Evolutionary conservation across 108 stramenopile genomes (phyloP), one percentile per base, ranked within the genome.

Genomic region (Tribonema minus): DNA sequence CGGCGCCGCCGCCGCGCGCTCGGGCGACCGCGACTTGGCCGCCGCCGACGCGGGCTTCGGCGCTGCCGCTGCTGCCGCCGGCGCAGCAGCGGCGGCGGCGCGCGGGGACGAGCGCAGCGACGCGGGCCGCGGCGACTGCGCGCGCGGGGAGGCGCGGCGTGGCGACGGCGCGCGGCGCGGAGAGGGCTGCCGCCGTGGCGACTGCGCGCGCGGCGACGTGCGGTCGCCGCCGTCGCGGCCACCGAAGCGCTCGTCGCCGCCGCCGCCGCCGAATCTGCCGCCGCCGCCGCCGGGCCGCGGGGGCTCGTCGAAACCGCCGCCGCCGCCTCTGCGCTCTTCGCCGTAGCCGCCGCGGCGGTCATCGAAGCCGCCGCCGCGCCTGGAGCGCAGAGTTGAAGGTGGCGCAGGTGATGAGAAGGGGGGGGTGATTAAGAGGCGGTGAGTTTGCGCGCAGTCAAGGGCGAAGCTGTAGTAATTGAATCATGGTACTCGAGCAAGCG

Each of bases 1-100:
- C 29, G 72, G 72, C 64, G 64, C 73, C 3, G 65, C 28, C 71
- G 27, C 54, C 9, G 65, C n/a, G n/a, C n/a, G 78, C 70, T 70
- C 59, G 9, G 40, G 70, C 70, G 12, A 32, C 29, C 38, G 79
- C 41, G 30, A n/a, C 25, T 31, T 34, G 37, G 60, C 76, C 12
- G 66, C 64, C 26, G 67, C n/a, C 34, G 59, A 59, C 60, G 46
- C 67, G 2, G 35, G 60, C 41, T 36, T 27, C 31, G 54, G 7
- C 40, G 67, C 67, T 2, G 38, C 32, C 23, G 61, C 54, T 32
- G 38, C 65, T 1, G 61, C 66, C 29, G 58, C 77, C 61, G 35
- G 28, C 35, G 28, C 37, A 5, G 61, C 61, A 41, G 39, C 32
- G 28, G 59, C 37, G 61, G 37, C 6, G 5, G 25, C 69, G 34